Evolutionary conservation across 345 rosid species (phyloP), one percentile per base, ranked within the genome.

Genomic region (Gossypium arboreum): DNA sequence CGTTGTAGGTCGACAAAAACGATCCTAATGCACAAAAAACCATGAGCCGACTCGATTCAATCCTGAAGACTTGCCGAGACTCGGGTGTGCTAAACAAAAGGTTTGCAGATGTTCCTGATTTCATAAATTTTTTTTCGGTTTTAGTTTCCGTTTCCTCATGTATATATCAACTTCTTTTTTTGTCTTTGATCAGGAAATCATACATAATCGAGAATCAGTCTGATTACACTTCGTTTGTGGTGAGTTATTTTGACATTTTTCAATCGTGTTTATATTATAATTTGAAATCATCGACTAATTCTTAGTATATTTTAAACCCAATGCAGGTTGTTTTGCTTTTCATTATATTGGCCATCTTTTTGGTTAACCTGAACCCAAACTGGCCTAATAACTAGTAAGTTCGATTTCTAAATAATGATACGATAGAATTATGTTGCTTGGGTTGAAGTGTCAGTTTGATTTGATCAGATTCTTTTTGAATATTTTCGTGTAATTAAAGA

Each of bases 21-120:
- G 97, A 92, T 75, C 98, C 97, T 8, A 90, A 85, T 83, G 92
- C 90, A 39, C 69, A 78, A 74, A 88, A 84, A 76, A 88, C 94
- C 45, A 68, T 86, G 68, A 85, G 79, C 74, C 83, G 87, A 72
- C 78, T 94, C 34, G 95, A 92, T 76, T 89, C 89, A 8, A 73
- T 86, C 51, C 88, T 86, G 84, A 86, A 88, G 76, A 48, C 83
- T 34, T 92, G 97, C 90, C 79, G 59, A 79, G 85, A 88, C 39
- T 86, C 90, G 13, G 94, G 97, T 54, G 66, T 80, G 34, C 81
- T 90, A 68, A 78, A 63, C 60, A 86, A 78, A 80, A 91, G 97
- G 97, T 88, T 57, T 9, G 75, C 18, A 4, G 62, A 51, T 25
- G n/a, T 16, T 39, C 12, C 20, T 17, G 10, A 44, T 57, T 24